phyloP scores from a whole-genome alignment of 208 protist species.

The Acanthamoeba healyi region DNA sequence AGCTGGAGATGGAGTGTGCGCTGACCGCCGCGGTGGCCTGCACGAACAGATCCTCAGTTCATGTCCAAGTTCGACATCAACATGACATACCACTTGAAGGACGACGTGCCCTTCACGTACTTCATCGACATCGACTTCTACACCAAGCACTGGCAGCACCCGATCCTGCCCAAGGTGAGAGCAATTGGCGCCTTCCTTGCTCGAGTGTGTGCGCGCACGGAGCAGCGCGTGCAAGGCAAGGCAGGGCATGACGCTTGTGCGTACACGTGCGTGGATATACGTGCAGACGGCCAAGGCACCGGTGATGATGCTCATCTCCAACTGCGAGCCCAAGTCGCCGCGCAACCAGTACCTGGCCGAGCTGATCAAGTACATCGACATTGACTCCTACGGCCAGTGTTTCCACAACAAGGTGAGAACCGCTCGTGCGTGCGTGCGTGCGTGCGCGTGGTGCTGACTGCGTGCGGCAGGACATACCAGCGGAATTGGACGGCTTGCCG shows the following conservation, averaged over 20 bases:
- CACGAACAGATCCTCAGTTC: conserved; percentile 51
- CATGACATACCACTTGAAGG: conserved; percentile 70
- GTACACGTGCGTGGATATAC: neutral
- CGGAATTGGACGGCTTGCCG: conserved; percentile 55
- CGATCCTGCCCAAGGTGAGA: conserved; percentile 47
- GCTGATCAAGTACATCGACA: conserved; percentile 80
- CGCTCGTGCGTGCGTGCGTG: neutral
- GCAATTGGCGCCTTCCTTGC: too few species aligned
- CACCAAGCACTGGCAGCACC: conserved; percentile 65
- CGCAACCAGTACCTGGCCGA: conserved; percentile 77
- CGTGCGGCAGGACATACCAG: conserved; percentile 37
- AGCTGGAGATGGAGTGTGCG: neutral
- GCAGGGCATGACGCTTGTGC: neutral
- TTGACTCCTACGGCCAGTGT: conserved; percentile 84
- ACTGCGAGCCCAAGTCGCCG: conserved; percentile 67
- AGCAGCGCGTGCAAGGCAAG: too few species aligned
- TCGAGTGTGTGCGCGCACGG: too few species aligned
- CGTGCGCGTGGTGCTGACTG: neutral
- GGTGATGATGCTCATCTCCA: conserved; percentile 77
- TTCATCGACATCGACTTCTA: conserved; percentile 73
- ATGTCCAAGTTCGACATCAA: conserved; percentile 74
- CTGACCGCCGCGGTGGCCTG: too few species aligned
- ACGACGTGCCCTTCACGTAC: conserved; percentile 72
- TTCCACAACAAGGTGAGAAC: conserved; percentile 76
- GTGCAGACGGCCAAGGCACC: conserved; percentile 52